Evolutionary conservation across 2,329 filamentous ascomycete genomes (phyloP).

Genomic region (Aspergillus quadricinctus): DNA sequence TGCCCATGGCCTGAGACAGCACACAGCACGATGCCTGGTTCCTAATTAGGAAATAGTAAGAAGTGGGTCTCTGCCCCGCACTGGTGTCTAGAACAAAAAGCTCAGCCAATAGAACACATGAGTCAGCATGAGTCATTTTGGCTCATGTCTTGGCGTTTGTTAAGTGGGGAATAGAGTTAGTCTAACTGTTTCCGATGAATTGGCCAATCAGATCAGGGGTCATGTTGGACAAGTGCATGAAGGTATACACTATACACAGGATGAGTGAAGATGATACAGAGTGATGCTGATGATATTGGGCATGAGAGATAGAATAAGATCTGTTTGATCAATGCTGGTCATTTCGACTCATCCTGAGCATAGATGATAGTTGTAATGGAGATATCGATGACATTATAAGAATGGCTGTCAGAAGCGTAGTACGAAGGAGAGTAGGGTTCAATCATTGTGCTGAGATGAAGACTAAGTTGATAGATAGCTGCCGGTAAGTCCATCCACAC

Average conservation of each 20-base stretch:
- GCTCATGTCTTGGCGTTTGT: neutral
- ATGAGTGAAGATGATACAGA: constrained; percentile 3
- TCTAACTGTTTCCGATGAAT: neutral
- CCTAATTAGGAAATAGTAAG: neutral
- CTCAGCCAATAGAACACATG: neutral
- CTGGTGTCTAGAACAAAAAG: no score
- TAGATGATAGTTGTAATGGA: neutral
- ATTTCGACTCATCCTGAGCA: neutral
- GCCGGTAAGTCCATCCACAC: neutral
- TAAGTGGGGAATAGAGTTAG: neutral
- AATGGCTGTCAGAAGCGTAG: neutral
- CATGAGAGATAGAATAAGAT: neutral
- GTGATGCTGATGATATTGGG: neutral
- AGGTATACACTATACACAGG: neutral
- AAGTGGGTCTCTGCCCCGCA: neutral
- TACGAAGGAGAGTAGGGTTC: neutral
- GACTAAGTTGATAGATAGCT: neutral
- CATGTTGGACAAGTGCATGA: neutral
- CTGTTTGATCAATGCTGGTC: neutral
- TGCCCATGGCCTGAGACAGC: no score
- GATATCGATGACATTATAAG: neutral
- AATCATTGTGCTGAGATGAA: no score
- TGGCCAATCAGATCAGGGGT: neutral
- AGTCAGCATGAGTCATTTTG: constrained; percentile 9
- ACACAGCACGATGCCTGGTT: neutral